Evolutionary conservation across 2,329 filamentous ascomycete genomes (phyloP), one percentile per base, ranked within the genome.

Genomic region (Arthrinium puccinioides): DNA sequence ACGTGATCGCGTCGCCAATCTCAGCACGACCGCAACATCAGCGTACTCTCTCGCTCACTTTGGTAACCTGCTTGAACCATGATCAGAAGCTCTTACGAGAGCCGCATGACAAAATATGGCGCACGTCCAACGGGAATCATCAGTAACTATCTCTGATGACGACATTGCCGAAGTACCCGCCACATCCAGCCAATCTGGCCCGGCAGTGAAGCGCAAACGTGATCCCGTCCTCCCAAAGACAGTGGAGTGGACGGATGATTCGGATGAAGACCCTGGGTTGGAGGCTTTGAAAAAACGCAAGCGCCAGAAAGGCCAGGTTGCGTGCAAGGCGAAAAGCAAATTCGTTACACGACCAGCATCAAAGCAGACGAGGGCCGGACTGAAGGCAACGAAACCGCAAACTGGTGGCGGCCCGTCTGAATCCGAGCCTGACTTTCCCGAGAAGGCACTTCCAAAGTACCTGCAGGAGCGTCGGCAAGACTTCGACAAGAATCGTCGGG

Each of bases 361-460:
- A 49, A 40, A 26, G 34, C 40, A 21, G 28, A 20, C n/a, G n/a
- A n/a, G 21, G 38, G 38, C 30, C 18, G 34, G 9, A 33, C 36
- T 9, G 47, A 45, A 36, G 27, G 28, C 11, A 43, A 41, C 27
- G 21, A 32, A 9, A 28, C 37, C 29, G 20, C 32, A 39, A 4
- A 48, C 56, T 4, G 50, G 57, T 26, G 63, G 54, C 32, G 62
- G 58, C 32, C 39, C 28, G 40, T 53, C 54, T 0, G 61, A 66
- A 35, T 51, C 51, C 1, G 63, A 67, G 32, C 61, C 62, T 3
- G 63, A 67, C 32, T 60, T 67, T 3, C 48, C 65, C 3, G 70
- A 74, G 7, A 68, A 71, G 5, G 67, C 74, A 16, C 68, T 92
- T 3, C 88, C 89, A 0, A 76, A 82, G 15, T 90, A 94, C 54